These are phyloP conservation scores for Teunomyces gatunensis DNA, from an alignment of 805 yeast species.

Conservation along the genomic window DNA sequence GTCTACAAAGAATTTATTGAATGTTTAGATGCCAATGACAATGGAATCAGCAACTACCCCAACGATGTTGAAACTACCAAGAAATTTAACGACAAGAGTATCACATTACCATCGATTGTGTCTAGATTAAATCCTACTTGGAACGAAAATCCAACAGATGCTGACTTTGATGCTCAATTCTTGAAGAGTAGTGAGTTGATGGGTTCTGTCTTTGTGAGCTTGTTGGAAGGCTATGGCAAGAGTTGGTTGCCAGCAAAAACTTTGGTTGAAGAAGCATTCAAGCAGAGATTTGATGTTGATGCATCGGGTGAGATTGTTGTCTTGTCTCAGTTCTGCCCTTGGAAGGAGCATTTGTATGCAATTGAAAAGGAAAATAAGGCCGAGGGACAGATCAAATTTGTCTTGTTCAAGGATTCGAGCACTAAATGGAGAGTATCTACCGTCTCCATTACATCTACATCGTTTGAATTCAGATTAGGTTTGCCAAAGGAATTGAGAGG, in stretches of 20 bases:
- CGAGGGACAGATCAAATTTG: conserved; percentile 64
- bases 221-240: conserved; percentile 68
- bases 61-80: conserved; percentile 53
- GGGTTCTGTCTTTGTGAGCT: conserved; percentile 74
- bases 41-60: conserved; percentile 74
- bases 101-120: conserved; percentile 76
- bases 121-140: conserved; percentile 82
- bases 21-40: conserved; percentile 93
- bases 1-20: conserved; percentile 87
- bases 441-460: conserved; percentile 73
- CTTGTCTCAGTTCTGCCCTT: conserved; percentile 78
- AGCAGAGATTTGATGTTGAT: conserved; percentile 58
- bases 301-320: conserved; percentile 70
- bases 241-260: conserved; percentile 91
- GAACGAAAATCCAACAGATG: conserved; percentile 67
- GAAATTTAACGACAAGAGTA: conserved; percentile 67
- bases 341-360: conserved; percentile 89
- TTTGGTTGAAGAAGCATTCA: conserved; percentile 70
- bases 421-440: conserved; percentile 85
- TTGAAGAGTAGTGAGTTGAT: conserved; percentile 71
- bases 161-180: conserved; percentile 64
- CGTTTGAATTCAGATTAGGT: conserved; percentile 83
- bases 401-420: conserved; percentile 73
- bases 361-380: conserved; percentile 62
- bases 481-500: conserved; percentile 94